Conservation (phyloP, 352 stramenopile species). For the Phytophthora pisi region DNA sequence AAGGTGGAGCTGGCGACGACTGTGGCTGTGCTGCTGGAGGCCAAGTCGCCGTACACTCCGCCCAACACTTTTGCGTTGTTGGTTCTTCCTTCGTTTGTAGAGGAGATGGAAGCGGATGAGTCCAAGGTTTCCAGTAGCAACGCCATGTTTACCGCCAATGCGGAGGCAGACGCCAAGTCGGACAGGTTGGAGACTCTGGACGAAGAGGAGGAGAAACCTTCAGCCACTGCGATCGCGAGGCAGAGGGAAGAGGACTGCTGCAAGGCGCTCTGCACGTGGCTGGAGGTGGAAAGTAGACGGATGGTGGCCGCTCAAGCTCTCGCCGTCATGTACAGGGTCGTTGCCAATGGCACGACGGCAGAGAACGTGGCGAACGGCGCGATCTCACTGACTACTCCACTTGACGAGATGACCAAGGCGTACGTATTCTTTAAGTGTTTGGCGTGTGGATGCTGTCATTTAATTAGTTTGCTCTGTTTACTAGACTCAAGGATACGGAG, state of each 20-base stretch:
- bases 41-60: slow-evolving; percentile 41
- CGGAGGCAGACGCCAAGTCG: slow-evolving; percentile 30
- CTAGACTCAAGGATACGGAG: slow-evolving; percentile 48
- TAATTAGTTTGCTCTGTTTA: background rate
- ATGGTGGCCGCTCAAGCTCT: slow-evolving; percentile 48
- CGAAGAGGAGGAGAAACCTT: slow-evolving; percentile 41
- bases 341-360: slow-evolving; percentile 21
- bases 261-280: slow-evolving; percentile 49
- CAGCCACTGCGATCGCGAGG: slow-evolving; percentile 21
- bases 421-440: slow-evolving; percentile 24
- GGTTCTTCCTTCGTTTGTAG: slow-evolving; percentile 61
- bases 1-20: slow-evolving; percentile 61
- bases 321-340: slow-evolving; percentile 41
- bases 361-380: slow-evolving; percentile 29
- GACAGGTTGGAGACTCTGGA: slow-evolving; percentile 32
- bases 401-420: slow-evolving; percentile 38
- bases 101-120: slow-evolving; percentile 51
- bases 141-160: slow-evolving; percentile 8
- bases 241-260: slow-evolving; percentile 44
- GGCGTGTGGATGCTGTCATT: background rate
- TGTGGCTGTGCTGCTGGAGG: slow-evolving; percentile 63
- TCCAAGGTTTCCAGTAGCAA: slow-evolving; percentile 27
- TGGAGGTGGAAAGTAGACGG: slow-evolving; percentile 31
- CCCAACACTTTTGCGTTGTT: slow-evolving; percentile 60
- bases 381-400: slow-evolving; percentile 27